phyloP scores from a whole-genome alignment of 371 early-diverging fungal species.

The Dichotomocladium elegans region DNA sequence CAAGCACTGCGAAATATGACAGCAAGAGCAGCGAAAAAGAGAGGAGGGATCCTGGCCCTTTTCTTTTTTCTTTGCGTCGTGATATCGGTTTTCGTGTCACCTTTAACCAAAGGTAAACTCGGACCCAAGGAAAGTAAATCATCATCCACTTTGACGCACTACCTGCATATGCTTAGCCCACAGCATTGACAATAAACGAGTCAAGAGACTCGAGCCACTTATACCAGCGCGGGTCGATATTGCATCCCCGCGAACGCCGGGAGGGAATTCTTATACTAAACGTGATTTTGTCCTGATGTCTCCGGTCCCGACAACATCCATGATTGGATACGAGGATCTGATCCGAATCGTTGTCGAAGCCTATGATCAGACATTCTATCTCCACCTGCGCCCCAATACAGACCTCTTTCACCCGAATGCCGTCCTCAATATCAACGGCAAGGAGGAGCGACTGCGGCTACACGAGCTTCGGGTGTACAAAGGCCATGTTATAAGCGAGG shows the following conservation, averaged over 20 bases:
- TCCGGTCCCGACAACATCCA: constrained; percentile 19
- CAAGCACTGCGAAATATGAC: too few relatives aligned
- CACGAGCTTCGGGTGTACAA: constrained; percentile 36
- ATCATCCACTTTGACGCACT: too few relatives aligned
- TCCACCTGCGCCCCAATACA: constrained; percentile 72
- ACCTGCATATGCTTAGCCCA: too few relatives aligned
- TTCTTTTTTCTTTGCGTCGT: too few relatives aligned
- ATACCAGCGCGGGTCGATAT: constrained; percentile 25
- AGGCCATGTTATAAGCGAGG: constrained; percentile 30
- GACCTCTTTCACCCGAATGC: constrained; percentile 78
- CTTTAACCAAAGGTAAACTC: too few relatives aligned
- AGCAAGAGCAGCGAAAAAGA: too few relatives aligned
- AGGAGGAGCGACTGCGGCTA: constrained; percentile 16
- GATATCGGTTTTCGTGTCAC: too few relatives aligned
- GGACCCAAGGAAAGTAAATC: too few relatives aligned
- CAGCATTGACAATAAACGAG: constrained; percentile 24
- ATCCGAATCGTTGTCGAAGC: constrained; percentile 61
- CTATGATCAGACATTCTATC: constrained; percentile 68
- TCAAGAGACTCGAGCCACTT: constrained; percentile 28
- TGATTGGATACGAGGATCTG: constrained; percentile 54
- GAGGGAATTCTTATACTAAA: constrained; percentile 27
- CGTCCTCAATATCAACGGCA: constrained; percentile 24
- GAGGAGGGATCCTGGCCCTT: too few relatives aligned
- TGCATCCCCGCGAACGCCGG: constrained; percentile 33
- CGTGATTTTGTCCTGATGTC: constrained; percentile 28